A percentile compares a stretch with the other conserved stretches of the same genome.
Conservation (phyloP, 2,329 filamentous ascomycete genomes). For the Dactylellina parvicollis region DNA sequence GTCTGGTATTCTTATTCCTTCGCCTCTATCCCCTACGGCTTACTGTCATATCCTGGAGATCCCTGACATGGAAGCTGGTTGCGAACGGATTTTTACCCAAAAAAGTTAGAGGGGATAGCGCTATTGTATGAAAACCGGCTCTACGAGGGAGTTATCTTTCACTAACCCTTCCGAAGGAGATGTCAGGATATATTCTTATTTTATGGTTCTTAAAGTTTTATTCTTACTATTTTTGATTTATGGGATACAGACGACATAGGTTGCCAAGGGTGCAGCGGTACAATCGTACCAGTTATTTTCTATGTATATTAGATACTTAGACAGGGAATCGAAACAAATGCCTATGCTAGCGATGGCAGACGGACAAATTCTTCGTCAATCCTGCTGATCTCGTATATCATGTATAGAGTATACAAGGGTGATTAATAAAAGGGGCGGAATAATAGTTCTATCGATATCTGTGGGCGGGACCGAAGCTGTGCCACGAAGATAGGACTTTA, state of each 20-base stretch:
- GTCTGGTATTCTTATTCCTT: constrained; percentile 24
- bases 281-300: constrained; percentile 9
- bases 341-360: constrained; percentile 18
- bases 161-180: neutral
- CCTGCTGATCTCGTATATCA: neutral
- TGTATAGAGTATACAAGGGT: too few species aligned
- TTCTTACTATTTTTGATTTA: neutral
- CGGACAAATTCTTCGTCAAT: neutral
- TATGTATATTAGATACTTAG: constrained; percentile 20
- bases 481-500: too few species aligned
- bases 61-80: constrained; percentile 17
- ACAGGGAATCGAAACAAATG: neutral
- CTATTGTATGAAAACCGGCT: constrained; percentile 9
- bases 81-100: constrained; percentile 7
- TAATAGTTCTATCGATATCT: too few species aligned
- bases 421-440: too few species aligned
- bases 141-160: constrained; percentile 2
- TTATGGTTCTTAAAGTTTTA: constrained; percentile 4
- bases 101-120: constrained; percentile 30
- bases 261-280: neutral
- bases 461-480: too few species aligned
- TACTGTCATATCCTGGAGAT: constrained; percentile 45
- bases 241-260: neutral
- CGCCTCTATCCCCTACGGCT: neutral
- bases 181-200: constrained; percentile 1